Conservation (phyloP, 331 rosid species). For the Malus hybrid region DNA sequence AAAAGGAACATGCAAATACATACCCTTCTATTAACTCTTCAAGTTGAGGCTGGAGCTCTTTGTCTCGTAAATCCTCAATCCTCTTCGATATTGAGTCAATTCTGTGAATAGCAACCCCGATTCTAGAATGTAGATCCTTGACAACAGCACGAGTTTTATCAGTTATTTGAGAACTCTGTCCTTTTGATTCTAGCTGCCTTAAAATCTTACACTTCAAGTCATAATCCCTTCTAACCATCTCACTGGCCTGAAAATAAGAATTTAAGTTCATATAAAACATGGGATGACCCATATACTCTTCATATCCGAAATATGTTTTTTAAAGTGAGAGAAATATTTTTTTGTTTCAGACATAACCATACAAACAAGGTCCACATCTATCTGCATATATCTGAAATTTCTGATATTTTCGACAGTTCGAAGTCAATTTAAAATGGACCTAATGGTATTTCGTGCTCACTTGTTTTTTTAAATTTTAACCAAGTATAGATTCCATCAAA, state of each 20-base stretch:
- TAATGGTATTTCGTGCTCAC: too few species aligned
- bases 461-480: too few species aligned
- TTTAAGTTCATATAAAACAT: conserved; percentile 1
- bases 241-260: conserved; percentile 65
- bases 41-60: conserved; percentile 94
- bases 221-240: conserved; percentile 62
- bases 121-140: conserved; percentile 93
- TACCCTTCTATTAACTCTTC: conserved; percentile 92
- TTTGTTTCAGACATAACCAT: neutral
- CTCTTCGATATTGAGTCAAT: conserved; percentile 89
- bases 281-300: neutral
- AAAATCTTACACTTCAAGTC: conserved; percentile 68
- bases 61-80: conserved; percentile 86
- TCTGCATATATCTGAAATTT: neutral
- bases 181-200: conserved; percentile 73
- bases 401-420: neutral
- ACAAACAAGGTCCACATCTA: neutral
- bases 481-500: too few species aligned
- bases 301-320: neutral
- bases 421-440: neutral
- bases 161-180: conserved; percentile 34
- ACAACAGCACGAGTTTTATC: conserved; percentile 82
- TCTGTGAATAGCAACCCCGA: conserved; percentile 71
- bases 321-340: neutral
- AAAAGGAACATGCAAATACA: conserved; percentile 13